Conservation (phyloP, 352 stramenopile species). For the Aphanomyces euteiches region DNA sequence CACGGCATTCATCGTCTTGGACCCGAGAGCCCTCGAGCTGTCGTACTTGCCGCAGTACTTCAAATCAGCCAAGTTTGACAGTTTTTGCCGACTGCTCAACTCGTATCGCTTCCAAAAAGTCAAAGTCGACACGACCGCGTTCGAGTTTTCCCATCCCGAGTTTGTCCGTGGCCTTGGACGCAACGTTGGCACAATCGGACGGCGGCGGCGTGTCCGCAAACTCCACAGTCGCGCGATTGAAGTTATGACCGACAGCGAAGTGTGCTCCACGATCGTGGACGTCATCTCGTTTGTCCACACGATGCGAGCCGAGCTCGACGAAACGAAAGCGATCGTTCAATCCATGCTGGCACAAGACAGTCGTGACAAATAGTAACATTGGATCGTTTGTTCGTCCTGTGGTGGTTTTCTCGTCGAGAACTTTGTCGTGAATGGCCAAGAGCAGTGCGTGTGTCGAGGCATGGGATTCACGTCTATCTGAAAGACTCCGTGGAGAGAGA, state of each 20-base stretch:
- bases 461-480: neutral
- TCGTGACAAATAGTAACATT: no score
- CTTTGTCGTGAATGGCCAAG: neutral
- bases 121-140: neutral
- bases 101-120: conserved; percentile 91
- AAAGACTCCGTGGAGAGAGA: neutral
- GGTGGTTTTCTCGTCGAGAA: neutral
- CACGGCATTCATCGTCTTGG: conserved; percentile 73
- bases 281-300: conserved; percentile 23
- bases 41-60: conserved; percentile 91
- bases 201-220: conserved; percentile 16
- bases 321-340: conserved; percentile 14
- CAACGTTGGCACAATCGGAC: conserved; percentile 5
- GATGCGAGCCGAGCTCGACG: conserved; percentile 17
- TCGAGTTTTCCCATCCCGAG: conserved; percentile 22
- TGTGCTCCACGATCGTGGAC: neutral
- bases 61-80: conserved; percentile 94
- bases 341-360: neutral
- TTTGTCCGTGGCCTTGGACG: conserved; percentile 15
- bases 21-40: conserved; percentile 79
- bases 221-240: neutral
- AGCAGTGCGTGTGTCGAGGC: neutral
- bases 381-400: neutral
- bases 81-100: conserved; percentile 92
- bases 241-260: neutral